A percentile compares a stretch with the other conserved stretches of the same genome.
Evolutionary conservation across 2,329 filamentous ascomycete genomes (phyloP).

Genomic region (Xylariaceae sp.): DNA sequence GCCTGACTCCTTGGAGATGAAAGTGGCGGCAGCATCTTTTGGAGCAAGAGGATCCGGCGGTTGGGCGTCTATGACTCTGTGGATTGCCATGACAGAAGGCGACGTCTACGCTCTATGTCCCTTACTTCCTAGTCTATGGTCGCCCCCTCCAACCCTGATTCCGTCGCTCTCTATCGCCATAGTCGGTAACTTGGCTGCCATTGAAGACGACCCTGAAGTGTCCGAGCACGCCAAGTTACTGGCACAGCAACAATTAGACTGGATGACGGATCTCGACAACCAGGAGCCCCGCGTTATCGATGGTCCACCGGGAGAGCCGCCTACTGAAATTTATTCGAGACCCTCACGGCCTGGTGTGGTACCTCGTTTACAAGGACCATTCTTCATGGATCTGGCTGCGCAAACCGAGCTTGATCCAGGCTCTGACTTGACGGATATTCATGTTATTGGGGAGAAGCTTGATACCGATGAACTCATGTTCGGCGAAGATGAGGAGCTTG

Average conservation of each 20-base stretch:
- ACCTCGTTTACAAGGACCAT: conserved; percentile 58
- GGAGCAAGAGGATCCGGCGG: conserved; percentile 61
- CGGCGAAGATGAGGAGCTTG: conserved; percentile 59
- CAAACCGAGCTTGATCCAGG: conserved; percentile 52
- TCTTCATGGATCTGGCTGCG: conserved; percentile 51
- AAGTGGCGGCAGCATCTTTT: conserved; percentile 86
- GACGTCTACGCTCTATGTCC: conserved; percentile 93
- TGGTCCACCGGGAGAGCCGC: conserved; percentile 42
- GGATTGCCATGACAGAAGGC: conserved; percentile 91
- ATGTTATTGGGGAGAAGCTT: conserved; percentile 57
- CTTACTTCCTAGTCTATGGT: conserved; percentile 81
- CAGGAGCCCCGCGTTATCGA: conserved; percentile 57
- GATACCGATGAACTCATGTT: conserved; percentile 56
- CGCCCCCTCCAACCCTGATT: conserved; percentile 67
- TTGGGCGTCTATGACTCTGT: conserved; percentile 95
- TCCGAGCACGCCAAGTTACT: conserved; percentile 50
- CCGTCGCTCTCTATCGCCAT: conserved; percentile 79
- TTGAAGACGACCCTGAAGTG: conserved; percentile 54
- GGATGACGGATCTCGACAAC: conserved; percentile 61
- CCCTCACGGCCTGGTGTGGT: conserved; percentile 53
- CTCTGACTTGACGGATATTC: conserved; percentile 54
- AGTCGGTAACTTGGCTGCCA: conserved; percentile 63
- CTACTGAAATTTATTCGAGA: conserved; percentile 51
- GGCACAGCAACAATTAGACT: conserved; percentile 59
- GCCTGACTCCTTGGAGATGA: conserved; percentile 86